phyloP scores from a whole-genome alignment of 805 yeast species.

The Teunomyces cretensis region DNA sequence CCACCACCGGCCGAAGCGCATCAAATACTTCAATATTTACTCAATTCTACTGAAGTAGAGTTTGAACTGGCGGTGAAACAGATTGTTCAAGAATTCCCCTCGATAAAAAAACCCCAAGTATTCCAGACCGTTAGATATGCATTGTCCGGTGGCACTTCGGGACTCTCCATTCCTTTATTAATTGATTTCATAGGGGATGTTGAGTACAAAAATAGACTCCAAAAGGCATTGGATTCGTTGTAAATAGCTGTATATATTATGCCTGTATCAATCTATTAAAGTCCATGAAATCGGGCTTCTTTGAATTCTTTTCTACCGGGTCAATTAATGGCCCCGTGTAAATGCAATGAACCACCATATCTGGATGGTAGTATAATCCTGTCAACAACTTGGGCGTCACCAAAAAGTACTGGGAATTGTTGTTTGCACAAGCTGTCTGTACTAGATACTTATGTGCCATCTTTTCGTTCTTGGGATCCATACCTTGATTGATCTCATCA shows the following conservation, averaged over 20 bases:
- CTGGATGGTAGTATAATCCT: conserved; percentile 69
- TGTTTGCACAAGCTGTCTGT: conserved; percentile 65
- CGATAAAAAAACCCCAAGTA: conserved; percentile 37
- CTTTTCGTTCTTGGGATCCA: conserved; percentile 93
- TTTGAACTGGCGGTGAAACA: conserved; percentile 14
- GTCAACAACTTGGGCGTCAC: conserved; percentile 90
- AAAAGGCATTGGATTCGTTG: conserved; percentile 1
- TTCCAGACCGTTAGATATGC: conserved; percentile 67
- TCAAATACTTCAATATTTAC: conserved; percentile 15
- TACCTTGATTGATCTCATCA: conserved; percentile 98
- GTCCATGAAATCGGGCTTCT: conserved; percentile 30
- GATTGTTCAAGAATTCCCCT: conserved; percentile 4
- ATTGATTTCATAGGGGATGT: conserved; percentile 53
- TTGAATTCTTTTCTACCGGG: conserved; percentile 13
- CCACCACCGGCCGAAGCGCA: conserved; percentile 13
- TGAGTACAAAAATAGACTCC: conserved; percentile 29
- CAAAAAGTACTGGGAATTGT: conserved; percentile 77
- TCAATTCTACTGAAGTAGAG: conserved; percentile 10
- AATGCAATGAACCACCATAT: conserved; percentile 85
- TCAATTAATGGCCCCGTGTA: conserved; percentile 39
- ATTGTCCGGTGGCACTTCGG: conserved; percentile 67
- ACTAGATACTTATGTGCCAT: conserved; percentile 84
- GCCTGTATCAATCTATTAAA: conserved; percentile 18
- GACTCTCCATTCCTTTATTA: conserved; percentile 62
- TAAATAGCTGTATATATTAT: conserved; percentile 3